Conservation (phyloP, 768 basidiomycete species). For the Lentinula edodes region DNA sequence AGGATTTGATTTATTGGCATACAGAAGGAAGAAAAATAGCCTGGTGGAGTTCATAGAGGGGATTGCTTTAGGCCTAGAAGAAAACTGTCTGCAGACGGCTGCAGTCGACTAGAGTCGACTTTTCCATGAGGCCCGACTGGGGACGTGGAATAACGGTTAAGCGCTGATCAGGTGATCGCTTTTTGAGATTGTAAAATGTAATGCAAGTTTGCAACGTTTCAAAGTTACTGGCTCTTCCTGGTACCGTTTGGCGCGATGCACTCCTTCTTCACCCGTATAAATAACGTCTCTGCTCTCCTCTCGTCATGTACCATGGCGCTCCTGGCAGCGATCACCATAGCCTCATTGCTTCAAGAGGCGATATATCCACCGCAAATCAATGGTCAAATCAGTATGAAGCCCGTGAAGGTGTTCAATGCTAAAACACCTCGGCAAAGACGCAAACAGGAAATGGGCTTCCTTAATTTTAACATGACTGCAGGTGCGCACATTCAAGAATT, state of each 20-base stretch:
- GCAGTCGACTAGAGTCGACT: no score
- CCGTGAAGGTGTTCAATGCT: constrained; percentile 22
- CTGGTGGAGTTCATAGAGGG: no score
- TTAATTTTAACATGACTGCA: constrained; percentile 52
- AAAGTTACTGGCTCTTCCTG: background rate
- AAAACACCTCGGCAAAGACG: constrained; percentile 33
- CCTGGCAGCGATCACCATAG: constrained; percentile 43
- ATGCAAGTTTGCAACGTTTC: no score
- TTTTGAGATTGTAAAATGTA: no score
- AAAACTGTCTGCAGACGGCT: no score
- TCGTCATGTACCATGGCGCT: constrained; percentile 46
- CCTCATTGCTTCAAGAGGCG: constrained; percentile 40
- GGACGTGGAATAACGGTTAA: no score
- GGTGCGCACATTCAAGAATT: constrained; percentile 25
- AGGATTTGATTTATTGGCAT: no score
- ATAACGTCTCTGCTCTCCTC: constrained; percentile 44
- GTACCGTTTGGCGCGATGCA: constrained; percentile 31
- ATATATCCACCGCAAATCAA: constrained; percentile 38
- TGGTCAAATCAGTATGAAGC: constrained; percentile 20
- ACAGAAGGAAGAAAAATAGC: no score
- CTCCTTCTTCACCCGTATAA: constrained; percentile 43
- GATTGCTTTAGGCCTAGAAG: no score
- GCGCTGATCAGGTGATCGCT: no score
- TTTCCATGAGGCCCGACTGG: no score
- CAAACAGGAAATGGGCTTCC: constrained; percentile 51